A percentile compares a stretch with the other conserved stretches of the same genome.
These are phyloP conservation scores for Rugonectria rugulosa DNA, from an alignment of 2,329 filamentous ascomycete genomes.

Conservation along the genomic window DNA sequence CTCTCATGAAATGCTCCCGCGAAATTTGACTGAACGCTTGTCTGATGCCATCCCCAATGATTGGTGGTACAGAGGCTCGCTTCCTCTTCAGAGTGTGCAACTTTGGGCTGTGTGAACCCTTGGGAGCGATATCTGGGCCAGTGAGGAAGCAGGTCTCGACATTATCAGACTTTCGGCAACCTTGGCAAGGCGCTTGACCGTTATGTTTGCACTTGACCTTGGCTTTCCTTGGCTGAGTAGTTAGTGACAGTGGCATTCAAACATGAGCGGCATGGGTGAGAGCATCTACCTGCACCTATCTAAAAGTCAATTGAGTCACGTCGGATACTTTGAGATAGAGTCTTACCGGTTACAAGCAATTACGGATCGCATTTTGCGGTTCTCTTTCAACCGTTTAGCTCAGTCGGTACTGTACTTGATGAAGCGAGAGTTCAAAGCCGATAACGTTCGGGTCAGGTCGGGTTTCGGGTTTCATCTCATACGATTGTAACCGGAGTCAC, in stretches of 20 bases:
- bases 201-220: conserved; percentile 38
- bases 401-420: no score
- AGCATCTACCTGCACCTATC: conserved; percentile 36
- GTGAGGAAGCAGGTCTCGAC: conserved; percentile 26
- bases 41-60: conserved; percentile 3
- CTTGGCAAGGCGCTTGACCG: conserved; percentile 33
- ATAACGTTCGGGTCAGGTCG: no score
- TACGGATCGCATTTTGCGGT: conserved; percentile 30
- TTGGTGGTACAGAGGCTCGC: background rate
- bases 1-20: conserved; percentile 14
- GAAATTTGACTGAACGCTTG: conserved; percentile 14
- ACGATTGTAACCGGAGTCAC: no score
- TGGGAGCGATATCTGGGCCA: conserved; percentile 21
- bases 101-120: background rate
- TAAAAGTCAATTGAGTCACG: background rate
- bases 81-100: conserved; percentile 23
- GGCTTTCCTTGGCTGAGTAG: conserved; percentile 25
- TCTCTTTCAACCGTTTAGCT: no score
- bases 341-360: conserved; percentile 37
- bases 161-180: conserved; percentile 30
- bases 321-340: rapidly evolving
- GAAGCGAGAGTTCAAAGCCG: no score
- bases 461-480: no score
- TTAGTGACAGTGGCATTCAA: background rate
- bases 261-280: background rate